A percentile compares a stretch with the other conserved stretches of the same genome.
Conservation (phyloP, 2,329 filamentous ascomycete species). For the Chrysoporthe puriensis region DNA sequence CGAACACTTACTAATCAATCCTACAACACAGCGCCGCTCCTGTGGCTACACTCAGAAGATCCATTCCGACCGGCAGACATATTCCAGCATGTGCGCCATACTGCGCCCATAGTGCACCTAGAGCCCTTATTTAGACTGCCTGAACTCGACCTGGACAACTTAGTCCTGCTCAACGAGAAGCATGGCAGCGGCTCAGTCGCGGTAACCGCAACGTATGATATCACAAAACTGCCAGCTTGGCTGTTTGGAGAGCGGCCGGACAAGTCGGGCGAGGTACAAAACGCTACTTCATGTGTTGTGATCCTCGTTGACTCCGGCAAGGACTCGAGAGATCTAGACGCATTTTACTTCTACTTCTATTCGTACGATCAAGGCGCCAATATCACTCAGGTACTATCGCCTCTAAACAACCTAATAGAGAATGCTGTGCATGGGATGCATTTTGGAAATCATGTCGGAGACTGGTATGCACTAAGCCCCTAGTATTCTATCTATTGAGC, state of each 20-base stretch:
- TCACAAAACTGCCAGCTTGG: slow-evolving; percentile 35
- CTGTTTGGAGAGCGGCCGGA: slow-evolving; percentile 35
- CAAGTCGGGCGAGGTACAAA: slow-evolving; percentile 30
- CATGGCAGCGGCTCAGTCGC: slow-evolving; percentile 29
- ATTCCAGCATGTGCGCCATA: slow-evolving; percentile 37
- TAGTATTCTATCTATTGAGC: background rate
- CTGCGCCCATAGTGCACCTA: slow-evolving; percentile 32
- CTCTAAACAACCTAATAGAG: slow-evolving; percentile 33
- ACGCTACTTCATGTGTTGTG: slow-evolving; percentile 38
- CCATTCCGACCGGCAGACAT: slow-evolving; percentile 37
- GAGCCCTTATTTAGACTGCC: slow-evolving; percentile 30
- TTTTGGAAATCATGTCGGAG: slow-evolving; percentile 36
- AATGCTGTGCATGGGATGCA: slow-evolving; percentile 22
- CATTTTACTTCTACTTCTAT: slow-evolving; percentile 43
- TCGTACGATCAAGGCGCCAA: slow-evolving; percentile 40
- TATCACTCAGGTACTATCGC: slow-evolving; percentile 39
- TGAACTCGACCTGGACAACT: slow-evolving; percentile 35
- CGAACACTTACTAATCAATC: background rate
- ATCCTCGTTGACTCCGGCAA: slow-evolving; percentile 36
- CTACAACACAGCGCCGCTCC: slow-evolving; percentile 35
- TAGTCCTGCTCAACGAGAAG: slow-evolving; percentile 34
- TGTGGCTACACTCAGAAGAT: slow-evolving; percentile 40
- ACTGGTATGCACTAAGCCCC: slow-evolving; percentile 30
- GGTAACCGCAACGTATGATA: slow-evolving; percentile 37
- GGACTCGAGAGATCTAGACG: slow-evolving; percentile 35